These are phyloP conservation scores for Blastomyces gilchristii DNA, from an alignment of 2,329 filamentous ascomycete genomes.

Conservation along the genomic window DNA sequence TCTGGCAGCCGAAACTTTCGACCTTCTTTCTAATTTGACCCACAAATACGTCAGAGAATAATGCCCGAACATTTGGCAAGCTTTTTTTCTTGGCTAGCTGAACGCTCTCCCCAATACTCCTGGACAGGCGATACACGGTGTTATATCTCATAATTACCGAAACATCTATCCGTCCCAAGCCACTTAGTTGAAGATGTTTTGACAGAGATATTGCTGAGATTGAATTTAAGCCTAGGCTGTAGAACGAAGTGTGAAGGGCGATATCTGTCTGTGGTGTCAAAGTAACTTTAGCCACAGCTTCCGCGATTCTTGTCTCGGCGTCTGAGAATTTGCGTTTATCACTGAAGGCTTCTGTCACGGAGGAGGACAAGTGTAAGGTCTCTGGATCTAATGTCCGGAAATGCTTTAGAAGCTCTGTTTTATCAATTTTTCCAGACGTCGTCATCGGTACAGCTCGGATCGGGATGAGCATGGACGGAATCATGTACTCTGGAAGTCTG, in stretches of 20 bases:
- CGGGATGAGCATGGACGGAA: constrained; percentile 64
- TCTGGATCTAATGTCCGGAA: constrained; percentile 41
- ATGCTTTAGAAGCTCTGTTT: constrained; percentile 39
- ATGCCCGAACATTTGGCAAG: constrained; percentile 7
- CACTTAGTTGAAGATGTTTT: constrained; percentile 41
- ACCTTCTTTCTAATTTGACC: constrained; percentile 28
- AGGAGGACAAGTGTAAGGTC: constrained; percentile 37
- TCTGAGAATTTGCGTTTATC: constrained; percentile 40
- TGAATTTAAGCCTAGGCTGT: constrained; percentile 71
- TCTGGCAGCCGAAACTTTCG: constrained; percentile 21
- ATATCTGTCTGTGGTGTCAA: constrained; percentile 40
- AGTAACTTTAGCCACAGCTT: constrained; percentile 45
- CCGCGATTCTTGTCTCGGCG: constrained; percentile 48
- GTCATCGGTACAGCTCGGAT: constrained; percentile 61
- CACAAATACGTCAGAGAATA: constrained; percentile 22
- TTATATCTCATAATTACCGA: constrained; percentile 60
- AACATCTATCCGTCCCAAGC: constrained; percentile 48
- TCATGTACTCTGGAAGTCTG: constrained; percentile 63
- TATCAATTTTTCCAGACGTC: constrained; percentile 64
- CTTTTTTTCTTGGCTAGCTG: background rate
- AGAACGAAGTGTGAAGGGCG: constrained; percentile 59
- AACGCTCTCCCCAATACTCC: background rate
- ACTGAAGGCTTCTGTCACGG: constrained; percentile 19
- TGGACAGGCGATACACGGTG: constrained; percentile 50
- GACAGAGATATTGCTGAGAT: constrained; percentile 67